These are phyloP conservation scores for Penicillium frequentans DNA, from an alignment of 2,329 filamentous ascomycete species.

Conservation along the genomic window DNA sequence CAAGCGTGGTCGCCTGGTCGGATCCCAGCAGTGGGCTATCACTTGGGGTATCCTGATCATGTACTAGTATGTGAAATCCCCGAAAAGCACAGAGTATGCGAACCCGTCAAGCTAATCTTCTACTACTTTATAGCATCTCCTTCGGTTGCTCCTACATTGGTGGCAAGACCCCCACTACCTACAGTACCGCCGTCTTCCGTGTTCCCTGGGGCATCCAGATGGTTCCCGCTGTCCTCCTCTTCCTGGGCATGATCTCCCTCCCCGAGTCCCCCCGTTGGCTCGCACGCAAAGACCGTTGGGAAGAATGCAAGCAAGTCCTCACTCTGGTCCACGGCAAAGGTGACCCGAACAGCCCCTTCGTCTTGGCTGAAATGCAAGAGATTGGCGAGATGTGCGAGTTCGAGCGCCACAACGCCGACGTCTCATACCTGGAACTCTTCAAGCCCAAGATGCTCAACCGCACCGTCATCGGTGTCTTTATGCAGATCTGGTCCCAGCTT, in stretches of 20 bases:
- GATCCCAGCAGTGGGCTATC: conserved; percentile 71
- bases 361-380: conserved; percentile 65
- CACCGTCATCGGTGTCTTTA: conserved; percentile 68
- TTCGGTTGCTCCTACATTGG: conserved; percentile 52
- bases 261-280: conserved; percentile 64
- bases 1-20: conserved; percentile 62
- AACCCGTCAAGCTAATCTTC: not conserved
- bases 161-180: conserved; percentile 45
- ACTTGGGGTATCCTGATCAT: conserved; percentile 69
- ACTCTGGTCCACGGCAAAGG: conserved; percentile 62
- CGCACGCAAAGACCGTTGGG: conserved; percentile 60
- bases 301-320: conserved; percentile 51
- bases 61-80: conserved; percentile 53
- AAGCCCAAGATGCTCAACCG: conserved; percentile 70
- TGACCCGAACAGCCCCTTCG: conserved; percentile 63
- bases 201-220: conserved; percentile 65
- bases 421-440: conserved; percentile 70
- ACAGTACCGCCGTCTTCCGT: conserved; percentile 59
- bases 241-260: conserved; percentile 50
- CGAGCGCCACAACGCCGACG: conserved; percentile 67
- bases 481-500: conserved; percentile 72
- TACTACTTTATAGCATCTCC: conserved; percentile 33
- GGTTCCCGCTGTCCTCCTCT: conserved; percentile 58
- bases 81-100: not conserved
- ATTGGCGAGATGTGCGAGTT: conserved; percentile 71